A percentile compares a stretch with the other conserved stretches of the same genome.
Conservation (phyloP, 306 rosid genomes). For the Lotus japonicus region DNA sequence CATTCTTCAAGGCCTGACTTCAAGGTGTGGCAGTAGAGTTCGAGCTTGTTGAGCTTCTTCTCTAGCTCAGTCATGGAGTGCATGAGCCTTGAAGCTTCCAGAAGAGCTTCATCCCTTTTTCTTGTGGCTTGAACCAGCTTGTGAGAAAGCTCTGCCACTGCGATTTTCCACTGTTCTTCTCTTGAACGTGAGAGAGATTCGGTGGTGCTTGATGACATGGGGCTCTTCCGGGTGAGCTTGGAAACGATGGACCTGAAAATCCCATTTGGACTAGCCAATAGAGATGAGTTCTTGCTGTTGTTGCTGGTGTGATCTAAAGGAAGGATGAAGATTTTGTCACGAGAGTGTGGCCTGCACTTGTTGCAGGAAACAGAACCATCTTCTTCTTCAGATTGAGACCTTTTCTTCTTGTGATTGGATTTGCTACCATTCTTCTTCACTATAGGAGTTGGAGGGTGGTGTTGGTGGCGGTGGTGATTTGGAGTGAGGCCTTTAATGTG, state of each 20-base stretch:
- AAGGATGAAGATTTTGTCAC: slow-evolving; percentile 79
- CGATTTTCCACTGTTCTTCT: slow-evolving; percentile 86
- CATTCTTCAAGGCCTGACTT: slow-evolving; percentile 79
- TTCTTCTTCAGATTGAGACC: slow-evolving; percentile 45
- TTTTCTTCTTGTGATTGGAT: slow-evolving; percentile 38
- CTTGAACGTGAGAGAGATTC: slow-evolving; percentile 24
- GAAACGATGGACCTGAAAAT: slow-evolving; percentile 67
- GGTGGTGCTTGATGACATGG: slow-evolving; percentile 27
- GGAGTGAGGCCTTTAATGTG: slow-evolving; percentile 27
- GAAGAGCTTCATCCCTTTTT: slow-evolving; percentile 68
- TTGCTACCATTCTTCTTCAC: slow-evolving; percentile 12
- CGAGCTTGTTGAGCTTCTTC: slow-evolving; percentile 87
- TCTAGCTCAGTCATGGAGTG: slow-evolving; percentile 75
- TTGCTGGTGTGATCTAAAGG: slow-evolving; percentile 43
- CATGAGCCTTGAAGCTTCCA: slow-evolving; percentile 76
- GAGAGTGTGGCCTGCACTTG: slow-evolving; percentile 79
- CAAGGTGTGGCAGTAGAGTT: slow-evolving; percentile 65
- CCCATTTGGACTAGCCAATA: slow-evolving; percentile 64
- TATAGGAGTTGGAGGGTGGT: slow-evolving; percentile 40
- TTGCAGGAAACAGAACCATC: slow-evolving; percentile 65
- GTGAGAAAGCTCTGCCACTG: slow-evolving; percentile 80
- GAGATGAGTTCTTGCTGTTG: slow-evolving; percentile 43
- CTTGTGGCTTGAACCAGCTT: slow-evolving; percentile 70
- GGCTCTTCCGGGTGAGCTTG: slow-evolving; percentile 66
- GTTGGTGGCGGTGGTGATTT: slow-evolving; percentile 3